Base-by-base conservation (phyloP, 1,284 basidiomycete species). In the Leccinum insolens region DNA sequence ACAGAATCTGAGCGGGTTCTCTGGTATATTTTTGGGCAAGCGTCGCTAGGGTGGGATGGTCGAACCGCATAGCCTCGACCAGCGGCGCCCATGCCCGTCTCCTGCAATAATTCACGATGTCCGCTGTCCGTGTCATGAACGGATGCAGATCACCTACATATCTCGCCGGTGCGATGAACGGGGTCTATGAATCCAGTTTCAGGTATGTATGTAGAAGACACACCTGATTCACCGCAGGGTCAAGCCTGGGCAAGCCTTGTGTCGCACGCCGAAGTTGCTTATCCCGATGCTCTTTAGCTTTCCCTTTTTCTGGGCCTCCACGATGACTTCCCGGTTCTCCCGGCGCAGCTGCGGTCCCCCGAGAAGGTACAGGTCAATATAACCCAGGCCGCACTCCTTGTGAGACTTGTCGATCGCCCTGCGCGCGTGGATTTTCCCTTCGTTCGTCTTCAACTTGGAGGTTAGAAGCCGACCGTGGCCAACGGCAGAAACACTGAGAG, bases 141-240 rank as follows among this genome's bases (percentile, higher is more conserved):
- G 91, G 92, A 76, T 93, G 91, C 15, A 92, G 22, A 22, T 22
- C 22, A 67, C 85, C 84, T 86, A 34, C 63, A 58, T 63, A 64
- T 65, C 66, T 71, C 44, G 41, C 5, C 60, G 52, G 62, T 49
- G 66, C 62, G 67, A 67, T 61, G 57, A 57, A 67, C 52, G 65
- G 37, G 44, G 52, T 22, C 22, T 57, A 63, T 60, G 28, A 15
- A 46, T 11, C 44, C 63, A 15, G 52, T 41, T 61, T 44, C 59
- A 57, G n/a, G n/a, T n/a, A n/a, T n/a, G 61, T 22, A 52, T 52
- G 49, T 49, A 41, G 46, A 7, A 1, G 39, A 75, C 79, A 77
- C 75, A 92, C 89, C 79, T 93, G 91, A 74, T 93, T 89, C 60
- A 93, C 81, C 1, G 81, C 83, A 0, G 91, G 90, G 37, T 86